Percentiles rank a stretch among this genome's conserved stretches.
Evolutionary conservation across 805 yeast species (phyloP).

Genomic region (Candida qinlingensis): DNA sequence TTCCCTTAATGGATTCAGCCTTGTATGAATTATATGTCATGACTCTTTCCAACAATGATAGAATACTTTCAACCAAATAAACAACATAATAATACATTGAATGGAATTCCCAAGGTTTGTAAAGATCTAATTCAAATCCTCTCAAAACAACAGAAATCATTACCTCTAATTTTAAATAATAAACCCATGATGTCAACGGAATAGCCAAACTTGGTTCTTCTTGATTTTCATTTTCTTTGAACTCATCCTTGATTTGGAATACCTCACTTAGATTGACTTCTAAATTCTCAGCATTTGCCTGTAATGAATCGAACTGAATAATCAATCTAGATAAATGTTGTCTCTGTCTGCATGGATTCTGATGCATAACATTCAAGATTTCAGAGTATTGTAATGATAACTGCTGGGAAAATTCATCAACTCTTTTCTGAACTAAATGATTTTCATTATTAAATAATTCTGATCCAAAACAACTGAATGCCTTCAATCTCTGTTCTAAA

Average conservation of each 20-base stretch:
- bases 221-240: constrained; percentile 15
- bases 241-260: constrained; percentile 29
- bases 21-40: constrained; percentile 28
- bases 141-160: constrained; percentile 71
- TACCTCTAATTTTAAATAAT: constrained; percentile 54
- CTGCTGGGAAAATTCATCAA: constrained; percentile 37
- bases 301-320: constrained; percentile 70
- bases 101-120: constrained; percentile 63
- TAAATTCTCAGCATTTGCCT: constrained; percentile 62
- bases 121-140: constrained; percentile 73
- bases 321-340: constrained; percentile 59
- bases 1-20: constrained; percentile 28
- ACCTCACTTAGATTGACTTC: constrained; percentile 42
- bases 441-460: constrained; percentile 25
- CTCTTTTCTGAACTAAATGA: constrained; percentile 17
- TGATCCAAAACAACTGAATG: constrained; percentile 35
- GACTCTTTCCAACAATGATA: constrained; percentile 34
- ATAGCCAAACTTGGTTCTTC: constrained; percentile 36
- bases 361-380: constrained; percentile 40
- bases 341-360: constrained; percentile 79
- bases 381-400: constrained; percentile 41
- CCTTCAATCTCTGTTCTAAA: constrained; percentile 37
- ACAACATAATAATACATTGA: constrained; percentile 65
- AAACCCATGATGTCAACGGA: constrained; percentile 69
- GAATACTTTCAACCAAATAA: constrained; percentile 45